These are phyloP conservation scores for Phanerochaete sordida DNA, from an alignment of 768 basidiomycete genomes.

Conservation along the genomic window DNA sequence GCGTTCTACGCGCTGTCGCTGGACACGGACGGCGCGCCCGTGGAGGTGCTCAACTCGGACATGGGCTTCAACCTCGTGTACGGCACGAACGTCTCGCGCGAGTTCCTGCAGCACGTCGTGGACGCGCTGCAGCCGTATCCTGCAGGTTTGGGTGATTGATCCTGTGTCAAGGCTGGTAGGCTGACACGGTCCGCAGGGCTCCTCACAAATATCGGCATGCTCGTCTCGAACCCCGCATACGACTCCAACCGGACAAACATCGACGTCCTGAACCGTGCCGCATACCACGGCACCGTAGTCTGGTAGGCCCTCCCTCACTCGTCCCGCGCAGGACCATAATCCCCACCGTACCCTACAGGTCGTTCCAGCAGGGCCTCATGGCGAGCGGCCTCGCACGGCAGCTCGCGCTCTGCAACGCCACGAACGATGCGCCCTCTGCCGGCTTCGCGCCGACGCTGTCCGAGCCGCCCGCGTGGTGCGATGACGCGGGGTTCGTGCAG, in stretches of 20 bases:
- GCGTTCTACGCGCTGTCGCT: conserved; percentile 40
- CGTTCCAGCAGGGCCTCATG: conserved; percentile 44
- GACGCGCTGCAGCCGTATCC: conserved; percentile 42
- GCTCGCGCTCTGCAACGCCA: conserved; percentile 20
- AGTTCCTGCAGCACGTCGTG: conserved; percentile 33
- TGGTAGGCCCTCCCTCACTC: too few relatives aligned
- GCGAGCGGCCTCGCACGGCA: conserved; percentile 33
- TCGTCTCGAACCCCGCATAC: conserved; percentile 40
- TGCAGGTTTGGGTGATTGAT: conserved; percentile 26
- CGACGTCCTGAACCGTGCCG: conserved; percentile 30
- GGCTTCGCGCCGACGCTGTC: background rate
- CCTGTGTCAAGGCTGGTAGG: background rate
- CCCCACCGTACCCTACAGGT: conserved; percentile 16
- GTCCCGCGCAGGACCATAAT: too few relatives aligned
- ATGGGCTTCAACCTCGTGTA: conserved; percentile 39
- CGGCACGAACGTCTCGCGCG: conserved; percentile 33
- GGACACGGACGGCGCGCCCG: conserved; percentile 33
- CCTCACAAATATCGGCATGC: conserved; percentile 44
- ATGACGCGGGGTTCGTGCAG: conserved; percentile 29
- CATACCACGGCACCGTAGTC: conserved; percentile 35
- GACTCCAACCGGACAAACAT: conserved; percentile 40
- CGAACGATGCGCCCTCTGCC: conserved; percentile 6
- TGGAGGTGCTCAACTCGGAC: conserved; percentile 43
- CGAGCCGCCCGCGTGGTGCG: conserved; percentile 34
- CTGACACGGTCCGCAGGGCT: conserved; percentile 25